Percentiles rank a stretch among this genome's conserved stretches.
These are phyloP conservation scores for Protea cynaroides DNA, from an alignment of 164 flowering plant genomes.

Conservation along the genomic window DNA sequence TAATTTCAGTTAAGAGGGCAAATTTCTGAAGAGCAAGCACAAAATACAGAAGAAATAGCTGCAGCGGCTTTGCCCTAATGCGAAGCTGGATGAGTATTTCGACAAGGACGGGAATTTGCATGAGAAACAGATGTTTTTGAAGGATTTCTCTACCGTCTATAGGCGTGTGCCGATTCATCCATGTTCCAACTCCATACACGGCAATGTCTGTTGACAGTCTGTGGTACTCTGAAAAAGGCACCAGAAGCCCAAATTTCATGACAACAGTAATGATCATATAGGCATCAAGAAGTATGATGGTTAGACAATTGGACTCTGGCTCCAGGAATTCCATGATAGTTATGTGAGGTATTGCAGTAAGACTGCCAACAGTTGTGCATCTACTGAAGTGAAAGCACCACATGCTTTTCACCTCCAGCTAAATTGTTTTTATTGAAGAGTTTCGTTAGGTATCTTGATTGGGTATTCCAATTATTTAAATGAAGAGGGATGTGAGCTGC, in stretches of 20 bases:
- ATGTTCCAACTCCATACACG: too few relatives aligned
- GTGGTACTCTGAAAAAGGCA: too few relatives aligned
- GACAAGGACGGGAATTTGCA: too few relatives aligned
- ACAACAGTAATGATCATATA: conserved; percentile 10
- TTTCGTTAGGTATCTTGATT: conserved; percentile 56
- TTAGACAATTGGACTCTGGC: conserved; percentile 31
- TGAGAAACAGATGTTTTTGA: too few relatives aligned
- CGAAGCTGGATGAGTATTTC: too few relatives aligned
- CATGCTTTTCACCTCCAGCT: conserved; percentile 13
- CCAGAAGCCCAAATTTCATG: conserved; percentile 28
- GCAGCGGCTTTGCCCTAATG: too few relatives aligned
- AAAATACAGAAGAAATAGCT: too few relatives aligned
- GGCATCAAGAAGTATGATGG: conserved; percentile 11
- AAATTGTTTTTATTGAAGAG: conserved; percentile 31
- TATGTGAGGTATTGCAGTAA: conserved; percentile 11
- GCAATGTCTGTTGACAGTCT: too few relatives aligned
- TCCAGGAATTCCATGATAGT: conserved; percentile 37
- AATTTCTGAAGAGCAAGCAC: too few relatives aligned
- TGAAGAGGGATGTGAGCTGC: conserved; percentile 38
- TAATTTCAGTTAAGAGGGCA: too few relatives aligned
- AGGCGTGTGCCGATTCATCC: too few relatives aligned
- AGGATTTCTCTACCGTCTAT: too few relatives aligned
- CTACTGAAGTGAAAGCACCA: conserved; percentile 8
- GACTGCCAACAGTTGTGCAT: conserved; percentile 7
- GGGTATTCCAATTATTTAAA: conserved; percentile 25